Conservation (phyloP, 441 rosid species). For the Gossypium trilobum region DNA sequence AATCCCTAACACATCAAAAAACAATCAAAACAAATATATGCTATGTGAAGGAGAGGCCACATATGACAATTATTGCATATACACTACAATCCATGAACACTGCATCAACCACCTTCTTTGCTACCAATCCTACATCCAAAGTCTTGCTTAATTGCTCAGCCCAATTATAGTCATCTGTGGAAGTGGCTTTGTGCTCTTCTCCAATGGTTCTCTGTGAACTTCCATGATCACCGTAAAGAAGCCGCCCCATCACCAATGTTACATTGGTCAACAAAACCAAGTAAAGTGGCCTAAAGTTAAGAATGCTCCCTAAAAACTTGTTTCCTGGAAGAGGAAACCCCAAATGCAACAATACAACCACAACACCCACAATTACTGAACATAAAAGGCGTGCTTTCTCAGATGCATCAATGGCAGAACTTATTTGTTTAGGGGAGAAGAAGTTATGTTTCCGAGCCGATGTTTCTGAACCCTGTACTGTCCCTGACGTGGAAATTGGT, state of each 20-base stretch:
- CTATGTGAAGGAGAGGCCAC: conserved; percentile 41
- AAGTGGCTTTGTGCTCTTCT: conserved; percentile 23
- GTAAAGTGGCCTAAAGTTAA: conserved; percentile 60
- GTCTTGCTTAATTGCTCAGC: conserved; percentile 49
- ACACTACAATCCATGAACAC: conserved; percentile 59
- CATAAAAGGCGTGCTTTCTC: conserved; percentile 37
- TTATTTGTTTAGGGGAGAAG: conserved; percentile 41
- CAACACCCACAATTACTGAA: conserved; percentile 37
- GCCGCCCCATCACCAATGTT: conserved; percentile 38
- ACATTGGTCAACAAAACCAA: conserved; percentile 47
- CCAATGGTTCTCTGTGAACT: conserved; percentile 14
- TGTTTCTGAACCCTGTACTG: conserved; percentile 22
- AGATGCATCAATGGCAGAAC: conserved; percentile 48
- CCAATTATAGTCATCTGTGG: conserved; percentile 33
- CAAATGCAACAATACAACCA: conserved; percentile 40
- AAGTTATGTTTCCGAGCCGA: conserved; percentile 10
- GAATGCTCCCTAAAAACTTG: conserved; percentile 24
- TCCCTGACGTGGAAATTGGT: conserved; percentile 19
- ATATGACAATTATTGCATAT: conserved; percentile 42
- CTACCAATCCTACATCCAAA: conserved; percentile 50
- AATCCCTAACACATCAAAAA: neutral
- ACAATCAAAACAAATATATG: conserved; percentile 8
- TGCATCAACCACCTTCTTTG: conserved; percentile 58
- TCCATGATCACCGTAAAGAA: conserved; percentile 31
- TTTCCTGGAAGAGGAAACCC: conserved; percentile 49